Evolutionary conservation across 169 alveolate species (phyloP).

Genomic region (Cryptosporidium parvum): DNA sequence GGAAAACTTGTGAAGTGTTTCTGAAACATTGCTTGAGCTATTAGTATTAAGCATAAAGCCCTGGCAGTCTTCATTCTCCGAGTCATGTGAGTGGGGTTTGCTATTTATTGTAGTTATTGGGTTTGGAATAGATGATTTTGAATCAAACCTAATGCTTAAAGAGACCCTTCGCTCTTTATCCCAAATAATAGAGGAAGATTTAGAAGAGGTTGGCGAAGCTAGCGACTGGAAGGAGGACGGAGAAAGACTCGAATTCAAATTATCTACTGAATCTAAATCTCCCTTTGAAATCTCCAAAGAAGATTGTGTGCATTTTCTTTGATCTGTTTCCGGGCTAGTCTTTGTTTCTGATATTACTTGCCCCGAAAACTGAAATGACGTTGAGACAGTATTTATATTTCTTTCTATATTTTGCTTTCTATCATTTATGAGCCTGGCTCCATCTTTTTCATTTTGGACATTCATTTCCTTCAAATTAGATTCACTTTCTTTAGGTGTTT

Average conservation of each 20-base stretch:
- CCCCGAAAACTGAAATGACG: conserved; percentile 2
- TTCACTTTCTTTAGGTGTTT: background rate
- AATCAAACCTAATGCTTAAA: background rate
- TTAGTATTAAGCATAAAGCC: background rate
- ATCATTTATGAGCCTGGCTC: background rate
- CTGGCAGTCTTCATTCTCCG: background rate
- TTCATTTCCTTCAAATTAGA: background rate
- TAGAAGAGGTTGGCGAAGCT: background rate
- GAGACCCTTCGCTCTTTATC: conserved; percentile 1
- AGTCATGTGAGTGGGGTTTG: background rate
- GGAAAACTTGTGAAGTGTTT: background rate
- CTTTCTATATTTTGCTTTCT: background rate
- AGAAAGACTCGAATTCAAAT: conserved; percentile 8
- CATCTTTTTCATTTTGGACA: background rate
- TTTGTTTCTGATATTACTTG: background rate
- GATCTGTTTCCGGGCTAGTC: background rate
- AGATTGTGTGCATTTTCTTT: background rate
- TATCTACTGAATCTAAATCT: background rate
- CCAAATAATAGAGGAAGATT: background rate
- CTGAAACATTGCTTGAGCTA: background rate
- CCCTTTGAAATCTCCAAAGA: conserved; percentile 4
- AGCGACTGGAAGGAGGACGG: background rate
- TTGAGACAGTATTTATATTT: background rate
- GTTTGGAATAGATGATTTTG: background rate
- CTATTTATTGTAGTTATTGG: background rate